Conservation (phyloP, 192 early-diverging fungal genomes). For the Linnemannia exigua region DNA sequence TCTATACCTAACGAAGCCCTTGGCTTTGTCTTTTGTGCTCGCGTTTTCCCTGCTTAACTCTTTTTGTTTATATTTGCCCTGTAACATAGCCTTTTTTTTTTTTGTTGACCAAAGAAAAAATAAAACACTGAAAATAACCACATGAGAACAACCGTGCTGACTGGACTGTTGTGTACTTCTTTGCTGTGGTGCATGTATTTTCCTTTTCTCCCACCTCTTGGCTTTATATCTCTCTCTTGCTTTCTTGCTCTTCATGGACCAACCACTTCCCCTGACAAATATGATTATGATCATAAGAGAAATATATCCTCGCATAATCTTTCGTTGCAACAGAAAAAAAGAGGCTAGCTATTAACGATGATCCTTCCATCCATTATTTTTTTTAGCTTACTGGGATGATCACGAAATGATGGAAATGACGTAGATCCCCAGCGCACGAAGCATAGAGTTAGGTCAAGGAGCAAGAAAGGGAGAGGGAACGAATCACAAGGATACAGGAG, state of each 20-base stretch:
- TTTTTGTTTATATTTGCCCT: conserved; percentile 1
- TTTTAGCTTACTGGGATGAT: no score
- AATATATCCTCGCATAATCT: no score
- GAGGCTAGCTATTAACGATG: no score
- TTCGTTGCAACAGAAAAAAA: no score
- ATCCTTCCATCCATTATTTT: no score
- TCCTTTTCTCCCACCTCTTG: not conserved
- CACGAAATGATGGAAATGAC: no score
- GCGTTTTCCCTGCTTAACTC: not conserved
- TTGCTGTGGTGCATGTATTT: not conserved
- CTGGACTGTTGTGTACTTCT: no score
- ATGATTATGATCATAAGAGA: no score
- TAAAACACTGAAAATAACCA: not conserved
- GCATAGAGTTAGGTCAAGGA: no score
- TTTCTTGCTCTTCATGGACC: not conserved
- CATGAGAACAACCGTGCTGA: not conserved
- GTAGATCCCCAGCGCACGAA: no score
- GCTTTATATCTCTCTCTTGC: not conserved
- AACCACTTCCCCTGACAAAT: not conserved
- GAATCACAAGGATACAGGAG: no score
- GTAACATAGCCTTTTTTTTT: conserved; percentile 6
- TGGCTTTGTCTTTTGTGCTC: not conserved
- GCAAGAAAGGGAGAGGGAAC: no score
- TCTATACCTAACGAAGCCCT: conserved; percentile 5
- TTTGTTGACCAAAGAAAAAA: conserved; percentile 12